phyloP scores from a whole-genome alignment of 75 land plant genomes.

The Cryptomeria japonica region DNA sequence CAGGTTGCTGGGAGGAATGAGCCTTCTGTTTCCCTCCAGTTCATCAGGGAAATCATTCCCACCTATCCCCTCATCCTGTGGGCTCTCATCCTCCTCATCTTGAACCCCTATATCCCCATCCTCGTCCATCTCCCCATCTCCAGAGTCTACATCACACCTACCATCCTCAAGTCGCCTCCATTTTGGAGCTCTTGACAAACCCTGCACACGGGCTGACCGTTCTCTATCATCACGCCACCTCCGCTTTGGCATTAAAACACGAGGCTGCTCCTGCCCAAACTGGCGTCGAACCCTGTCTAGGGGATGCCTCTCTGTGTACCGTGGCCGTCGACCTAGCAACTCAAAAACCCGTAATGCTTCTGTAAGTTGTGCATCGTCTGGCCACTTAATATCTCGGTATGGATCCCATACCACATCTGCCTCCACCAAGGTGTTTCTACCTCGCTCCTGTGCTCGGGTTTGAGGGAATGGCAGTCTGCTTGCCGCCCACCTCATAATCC shows the following conservation, averaged over 20 bases:
- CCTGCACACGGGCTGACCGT: neutral
- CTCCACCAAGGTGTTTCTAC: conserved; percentile 1
- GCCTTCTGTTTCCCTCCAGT: neutral
- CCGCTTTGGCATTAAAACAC: neutral
- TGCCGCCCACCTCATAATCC: neutral
- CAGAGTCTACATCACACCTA: neutral
- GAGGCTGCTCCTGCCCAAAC: neutral
- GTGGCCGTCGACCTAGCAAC: neutral
- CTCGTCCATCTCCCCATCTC: neutral
- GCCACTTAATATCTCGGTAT: neutral
- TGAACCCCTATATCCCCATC: neutral
- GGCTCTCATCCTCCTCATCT: neutral
- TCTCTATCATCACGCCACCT: neutral
- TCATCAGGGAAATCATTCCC: neutral
- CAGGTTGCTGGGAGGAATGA: neutral
- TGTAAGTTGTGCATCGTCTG: neutral
- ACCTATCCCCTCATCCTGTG: neutral
- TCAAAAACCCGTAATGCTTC: neutral
- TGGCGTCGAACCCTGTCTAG: neutral
- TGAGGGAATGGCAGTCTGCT: neutral
- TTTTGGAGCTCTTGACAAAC: neutral
- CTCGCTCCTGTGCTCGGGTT: neutral
- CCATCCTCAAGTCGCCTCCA: neutral
- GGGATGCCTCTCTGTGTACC: neutral
- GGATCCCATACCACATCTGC: neutral